Evolutionary conservation across 2,329 filamentous ascomycete genomes (phyloP), one percentile per base, ranked within the genome.

Genomic region (Aspergillus thermomutatus): DNA sequence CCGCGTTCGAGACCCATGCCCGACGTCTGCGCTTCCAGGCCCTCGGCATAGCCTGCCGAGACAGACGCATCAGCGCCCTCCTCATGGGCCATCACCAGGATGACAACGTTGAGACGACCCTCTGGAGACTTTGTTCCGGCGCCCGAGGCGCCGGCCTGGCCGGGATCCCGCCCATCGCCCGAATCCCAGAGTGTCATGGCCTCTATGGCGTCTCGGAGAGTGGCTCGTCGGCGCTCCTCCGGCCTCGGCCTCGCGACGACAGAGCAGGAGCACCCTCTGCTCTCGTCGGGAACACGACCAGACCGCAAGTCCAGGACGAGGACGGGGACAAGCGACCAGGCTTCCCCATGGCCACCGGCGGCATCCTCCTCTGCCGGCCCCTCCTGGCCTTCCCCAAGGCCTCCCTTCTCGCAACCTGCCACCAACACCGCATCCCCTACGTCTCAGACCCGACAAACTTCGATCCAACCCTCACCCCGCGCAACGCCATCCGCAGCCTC

Each of bases 61-160:
- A 75, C 1, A 64, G 76, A 5, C 69, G 75, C 0, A 83, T 89
- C 3, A 75, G 73, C 4, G 83, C 84, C 21, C 71, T 97, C 1
- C 82, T 97, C 41, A 77, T 95, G 27, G 94, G 88, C 3, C 94
- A 99, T 69, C 94, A 99, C 70, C 80, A 83, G 60, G 92, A 97
- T 67, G 94, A 99, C 67, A 91, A 94, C 68, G 89, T 92, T 55
- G 94, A 99, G 76, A 97, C 92, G 0, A 81, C 95, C 3, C 75
- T 97, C 50, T 89, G 92, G 86, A 84, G 94, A 45, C 73, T 97
- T 37, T 74, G 87, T 8, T 79, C 80, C 3, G 86, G 87, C 0
- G 88, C 91, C 65, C 77, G 83, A 2, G 83, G 84, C n/a, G 77
- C 82, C n/a, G 92, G 90, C 0, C 77, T 96, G 28, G 78, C 81